Conservation (phyloP, 2,329 filamentous ascomycete genomes). For the Rhynchosporium agropyri region DNA sequence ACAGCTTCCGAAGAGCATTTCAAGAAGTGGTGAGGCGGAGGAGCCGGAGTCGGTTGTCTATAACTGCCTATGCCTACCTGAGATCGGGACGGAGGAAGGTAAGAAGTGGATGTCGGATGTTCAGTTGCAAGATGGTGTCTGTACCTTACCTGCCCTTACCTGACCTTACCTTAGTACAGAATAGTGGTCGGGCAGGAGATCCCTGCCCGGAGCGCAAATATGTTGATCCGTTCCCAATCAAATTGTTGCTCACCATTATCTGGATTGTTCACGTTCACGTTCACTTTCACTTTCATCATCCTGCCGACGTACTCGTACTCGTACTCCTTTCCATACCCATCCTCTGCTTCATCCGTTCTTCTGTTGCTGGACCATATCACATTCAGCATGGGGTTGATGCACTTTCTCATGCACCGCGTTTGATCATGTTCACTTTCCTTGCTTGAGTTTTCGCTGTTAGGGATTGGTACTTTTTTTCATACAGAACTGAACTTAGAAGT, state of each 20-base stretch:
- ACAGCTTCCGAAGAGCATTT: not conserved
- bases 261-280: not conserved
- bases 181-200: no score
- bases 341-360: constrained; percentile 8
- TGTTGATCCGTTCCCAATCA: no score
- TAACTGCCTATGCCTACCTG: no score
- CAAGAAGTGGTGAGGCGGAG: not conserved
- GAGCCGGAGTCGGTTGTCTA: not conserved
- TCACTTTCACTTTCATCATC: not conserved
- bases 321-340: not conserved
- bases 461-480: constrained; percentile 2
- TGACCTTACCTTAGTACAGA: no score
- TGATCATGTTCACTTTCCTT: constrained; percentile 4
- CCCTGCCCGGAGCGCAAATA: no score
- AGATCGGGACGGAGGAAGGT: no score
- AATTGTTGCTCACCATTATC: no score
- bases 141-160: no score
- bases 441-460: constrained; percentile 6
- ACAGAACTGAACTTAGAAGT: not conserved
- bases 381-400: not conserved
- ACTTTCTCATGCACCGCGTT: not conserved
- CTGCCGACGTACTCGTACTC: not conserved
- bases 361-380: constrained; percentile 1
- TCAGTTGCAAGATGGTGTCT: no score
- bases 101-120: no score